Conservation (phyloP, 768 basidiomycete species). For the Coprinopsis cinerea region DNA sequence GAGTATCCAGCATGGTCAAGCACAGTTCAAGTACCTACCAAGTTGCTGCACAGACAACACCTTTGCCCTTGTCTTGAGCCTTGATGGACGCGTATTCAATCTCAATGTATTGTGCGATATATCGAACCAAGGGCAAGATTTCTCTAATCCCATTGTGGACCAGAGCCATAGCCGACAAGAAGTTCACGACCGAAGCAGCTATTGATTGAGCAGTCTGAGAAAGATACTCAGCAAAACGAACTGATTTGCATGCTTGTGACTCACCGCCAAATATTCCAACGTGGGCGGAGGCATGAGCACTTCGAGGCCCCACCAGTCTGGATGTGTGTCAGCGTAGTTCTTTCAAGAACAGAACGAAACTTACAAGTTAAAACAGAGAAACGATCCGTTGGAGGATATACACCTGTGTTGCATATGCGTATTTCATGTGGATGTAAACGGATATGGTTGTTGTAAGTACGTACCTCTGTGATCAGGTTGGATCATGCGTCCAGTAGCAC, state of each 20-base stretch:
- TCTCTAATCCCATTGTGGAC: conserved; percentile 74
- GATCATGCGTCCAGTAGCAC: conserved; percentile 62
- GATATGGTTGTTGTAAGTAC: background rate
- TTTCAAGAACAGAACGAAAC: conserved; percentile 18
- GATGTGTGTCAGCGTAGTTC: conserved; percentile 6
- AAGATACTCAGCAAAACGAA: background rate
- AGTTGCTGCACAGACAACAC: conserved; percentile 87
- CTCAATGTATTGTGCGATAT: conserved; percentile 74
- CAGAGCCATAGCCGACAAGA: conserved; percentile 66
- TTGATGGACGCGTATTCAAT: conserved; percentile 66
- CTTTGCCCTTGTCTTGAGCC: conserved; percentile 58
- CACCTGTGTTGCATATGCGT: conserved; percentile 26
- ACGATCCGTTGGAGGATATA: conserved; percentile 71
- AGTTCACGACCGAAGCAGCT: conserved; percentile 57
- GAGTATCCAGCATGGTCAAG: background rate
- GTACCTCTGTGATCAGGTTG: conserved; percentile 61
- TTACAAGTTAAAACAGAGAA: conserved; percentile 76
- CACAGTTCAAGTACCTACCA: conserved; percentile 42
- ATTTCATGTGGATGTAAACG: background rate
- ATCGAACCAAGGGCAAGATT: conserved; percentile 79
- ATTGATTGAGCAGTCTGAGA: conserved; percentile 54
- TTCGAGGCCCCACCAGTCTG: conserved; percentile 92
- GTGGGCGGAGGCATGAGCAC: conserved; percentile 69
- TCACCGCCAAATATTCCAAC: conserved; percentile 50
- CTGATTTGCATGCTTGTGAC: conserved; percentile 17